Evolutionary conservation across 2,329 filamentous ascomycete species (phyloP).

Genomic region (Talaromyces sp.): DNA sequence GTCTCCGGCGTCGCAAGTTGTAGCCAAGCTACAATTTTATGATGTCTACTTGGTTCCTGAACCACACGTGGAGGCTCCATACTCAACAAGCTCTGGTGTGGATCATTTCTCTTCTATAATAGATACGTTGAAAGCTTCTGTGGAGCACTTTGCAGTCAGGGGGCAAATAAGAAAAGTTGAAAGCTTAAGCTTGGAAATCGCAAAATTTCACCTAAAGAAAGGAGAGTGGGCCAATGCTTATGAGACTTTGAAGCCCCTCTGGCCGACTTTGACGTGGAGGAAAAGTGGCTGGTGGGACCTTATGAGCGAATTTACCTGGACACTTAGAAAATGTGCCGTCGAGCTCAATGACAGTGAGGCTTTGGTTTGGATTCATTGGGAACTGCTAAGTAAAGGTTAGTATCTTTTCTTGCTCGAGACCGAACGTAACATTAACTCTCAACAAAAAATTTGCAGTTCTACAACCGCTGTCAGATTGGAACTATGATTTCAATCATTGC

Average conservation of each 20-base stretch:
- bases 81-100: constrained; percentile 40
- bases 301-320: constrained; percentile 50
- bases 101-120: constrained; percentile 51
- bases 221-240: constrained; percentile 50
- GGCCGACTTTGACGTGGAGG: constrained; percentile 56
- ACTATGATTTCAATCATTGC: constrained; percentile 46
- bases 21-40: constrained; percentile 50
- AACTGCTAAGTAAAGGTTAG: constrained; percentile 43
- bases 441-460: constrained; percentile 26
- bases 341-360: constrained; percentile 43
- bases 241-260: constrained; percentile 49
- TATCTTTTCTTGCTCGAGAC: background rate
- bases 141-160: constrained; percentile 48
- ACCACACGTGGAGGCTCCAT: constrained; percentile 51
- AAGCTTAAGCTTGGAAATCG: constrained; percentile 51
- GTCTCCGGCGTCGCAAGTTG: constrained; percentile 52
- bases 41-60: constrained; percentile 59
- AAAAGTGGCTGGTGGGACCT: constrained; percentile 56
- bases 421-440: constrained; percentile 1
- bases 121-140: constrained; percentile 42
- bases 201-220: constrained; percentile 49
- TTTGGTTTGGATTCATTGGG: constrained; percentile 54
- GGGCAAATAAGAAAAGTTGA: constrained; percentile 53
- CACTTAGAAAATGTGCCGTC: constrained; percentile 51
- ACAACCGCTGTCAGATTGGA: constrained; percentile 27